These are phyloP conservation scores for Vanilla planifolia DNA, from an alignment of 106 monocot genomes.

Conservation along the genomic window DNA sequence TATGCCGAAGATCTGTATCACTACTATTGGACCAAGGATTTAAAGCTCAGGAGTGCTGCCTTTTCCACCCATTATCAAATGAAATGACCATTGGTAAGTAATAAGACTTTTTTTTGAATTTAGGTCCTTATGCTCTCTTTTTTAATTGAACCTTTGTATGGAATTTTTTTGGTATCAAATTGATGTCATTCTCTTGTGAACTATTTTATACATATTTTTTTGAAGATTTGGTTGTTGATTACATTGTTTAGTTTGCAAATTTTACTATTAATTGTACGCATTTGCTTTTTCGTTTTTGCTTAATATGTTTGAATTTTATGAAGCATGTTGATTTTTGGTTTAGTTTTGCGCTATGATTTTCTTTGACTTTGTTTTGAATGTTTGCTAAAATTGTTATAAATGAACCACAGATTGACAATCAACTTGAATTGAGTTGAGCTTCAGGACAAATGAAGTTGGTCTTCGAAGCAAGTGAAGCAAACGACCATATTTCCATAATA, in stretches of 20 bases:
- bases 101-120: neutral
- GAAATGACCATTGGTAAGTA: constrained; percentile 79
- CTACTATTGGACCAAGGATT: constrained; percentile 86
- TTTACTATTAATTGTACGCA: neutral
- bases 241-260: neutral
- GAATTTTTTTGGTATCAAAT: neutral
- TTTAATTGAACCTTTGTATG: neutral
- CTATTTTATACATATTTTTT: neutral
- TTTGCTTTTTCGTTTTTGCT: no score
- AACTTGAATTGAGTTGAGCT: no score
- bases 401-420: no score
- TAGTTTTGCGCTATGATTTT: no score
- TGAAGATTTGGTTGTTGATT: neutral
- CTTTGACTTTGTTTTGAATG: no score
- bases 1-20: constrained; percentile 55
- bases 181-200: neutral
- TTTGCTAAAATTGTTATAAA: no score
- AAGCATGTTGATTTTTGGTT: no score
- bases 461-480: no score
- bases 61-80: constrained; percentile 95
- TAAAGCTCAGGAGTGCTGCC: constrained; percentile 60
- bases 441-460: no score
- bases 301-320: no score
- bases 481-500: no score
- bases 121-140: no score